Evolutionary conservation across 2,329 filamentous ascomycete genomes (phyloP).

Genomic region (Colletotrichum sp.): DNA sequence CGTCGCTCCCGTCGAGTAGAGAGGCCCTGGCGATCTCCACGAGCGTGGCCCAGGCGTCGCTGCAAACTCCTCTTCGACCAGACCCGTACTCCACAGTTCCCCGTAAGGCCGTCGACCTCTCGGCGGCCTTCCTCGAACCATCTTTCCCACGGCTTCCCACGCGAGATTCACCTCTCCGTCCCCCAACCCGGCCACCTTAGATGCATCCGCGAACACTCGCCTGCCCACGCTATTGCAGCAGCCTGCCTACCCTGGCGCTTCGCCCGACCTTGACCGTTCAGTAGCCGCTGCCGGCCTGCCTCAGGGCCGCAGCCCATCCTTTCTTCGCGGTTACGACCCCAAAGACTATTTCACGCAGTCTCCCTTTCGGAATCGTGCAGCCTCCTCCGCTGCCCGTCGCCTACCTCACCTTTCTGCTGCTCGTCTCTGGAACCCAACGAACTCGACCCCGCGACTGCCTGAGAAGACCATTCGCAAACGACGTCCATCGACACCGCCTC

Average conservation of each 20-base stretch:
- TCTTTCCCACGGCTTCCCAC: constrained; percentile 55
- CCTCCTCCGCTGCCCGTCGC: constrained; percentile 31
- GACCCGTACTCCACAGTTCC: constrained; percentile 12
- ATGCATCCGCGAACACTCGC: constrained; percentile 33
- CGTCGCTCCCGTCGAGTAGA: neutral
- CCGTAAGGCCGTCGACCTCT: constrained; percentile 51
- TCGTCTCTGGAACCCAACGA: constrained; percentile 66
- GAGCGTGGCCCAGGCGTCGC: constrained; percentile 6
- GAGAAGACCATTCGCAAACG: constrained; percentile 39
- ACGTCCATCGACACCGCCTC: constrained; percentile 58
- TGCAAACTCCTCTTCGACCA: constrained; percentile 15
- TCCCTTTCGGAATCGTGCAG: constrained; percentile 50
- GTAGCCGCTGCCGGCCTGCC: constrained; percentile 18
- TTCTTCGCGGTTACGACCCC: constrained; percentile 11
- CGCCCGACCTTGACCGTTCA: constrained; percentile 6
- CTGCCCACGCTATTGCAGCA: constrained; percentile 35
- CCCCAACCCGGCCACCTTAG: constrained; percentile 29
- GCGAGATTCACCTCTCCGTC: constrained; percentile 26
- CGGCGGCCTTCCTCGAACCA: constrained; percentile 44
- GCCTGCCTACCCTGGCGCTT: constrained; percentile 32
- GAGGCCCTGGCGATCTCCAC: constrained; percentile 18
- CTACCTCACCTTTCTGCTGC: constrained; percentile 48
- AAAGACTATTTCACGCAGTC: constrained; percentile 32
- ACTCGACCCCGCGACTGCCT: constrained; percentile 57
- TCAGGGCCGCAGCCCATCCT: constrained; percentile 20